These are phyloP conservation scores for Trichoderma sp. DNA, from an alignment of 2,329 filamentous ascomycete genomes.

Conservation along the genomic window DNA sequence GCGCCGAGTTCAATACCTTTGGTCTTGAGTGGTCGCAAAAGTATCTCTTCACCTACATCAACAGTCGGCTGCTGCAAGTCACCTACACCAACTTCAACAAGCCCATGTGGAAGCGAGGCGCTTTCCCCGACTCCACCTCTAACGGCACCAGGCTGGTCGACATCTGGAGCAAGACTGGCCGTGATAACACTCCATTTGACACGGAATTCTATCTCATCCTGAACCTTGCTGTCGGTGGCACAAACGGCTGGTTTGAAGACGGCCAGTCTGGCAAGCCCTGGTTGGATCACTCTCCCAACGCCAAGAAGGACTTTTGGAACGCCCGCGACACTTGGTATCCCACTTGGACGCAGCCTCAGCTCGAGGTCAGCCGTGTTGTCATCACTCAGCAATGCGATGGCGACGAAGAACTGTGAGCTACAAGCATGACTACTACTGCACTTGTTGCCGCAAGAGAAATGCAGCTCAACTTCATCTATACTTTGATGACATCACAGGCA, in stretches of 20 bases:
- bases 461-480: neutral
- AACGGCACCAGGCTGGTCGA: constrained; percentile 66
- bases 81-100: constrained; percentile 73
- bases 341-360: constrained; percentile 67
- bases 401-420: constrained; percentile 48
- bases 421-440: neutral
- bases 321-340: constrained; percentile 63
- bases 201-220: constrained; percentile 73
- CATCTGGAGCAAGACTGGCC: constrained; percentile 62
- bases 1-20: constrained; percentile 68
- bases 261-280: constrained; percentile 72
- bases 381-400: constrained; percentile 71
- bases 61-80: constrained; percentile 75
- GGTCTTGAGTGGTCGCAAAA: constrained; percentile 86
- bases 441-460: neutral
- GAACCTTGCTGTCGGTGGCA: constrained; percentile 72
- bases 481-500: neutral
- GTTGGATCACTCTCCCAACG: constrained; percentile 65
- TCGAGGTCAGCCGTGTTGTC: constrained; percentile 67
- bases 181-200: constrained; percentile 69
- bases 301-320: constrained; percentile 75
- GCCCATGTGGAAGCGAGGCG: constrained; percentile 66
- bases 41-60: constrained; percentile 84
- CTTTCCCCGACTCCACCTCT: constrained; percentile 60
- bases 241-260: constrained; percentile 83